phyloP scores from a whole-genome alignment of 306 rosid species.

The Ammopiptanthus mongolicus region DNA sequence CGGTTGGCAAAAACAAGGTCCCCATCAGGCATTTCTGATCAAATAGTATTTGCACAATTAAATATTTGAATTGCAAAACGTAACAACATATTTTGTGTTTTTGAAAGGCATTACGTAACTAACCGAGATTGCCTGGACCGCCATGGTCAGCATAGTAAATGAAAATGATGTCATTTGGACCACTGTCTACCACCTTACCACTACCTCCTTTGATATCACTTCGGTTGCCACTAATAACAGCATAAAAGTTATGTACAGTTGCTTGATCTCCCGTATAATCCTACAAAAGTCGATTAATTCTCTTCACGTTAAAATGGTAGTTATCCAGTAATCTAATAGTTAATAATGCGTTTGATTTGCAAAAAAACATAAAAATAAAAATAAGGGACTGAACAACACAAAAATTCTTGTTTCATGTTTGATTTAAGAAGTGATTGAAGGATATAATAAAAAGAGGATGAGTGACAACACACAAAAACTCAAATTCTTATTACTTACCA shows the following conservation, averaged over 20 bases:
- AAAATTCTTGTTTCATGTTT: too few relatives aligned
- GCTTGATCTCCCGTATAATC: constrained; percentile 39
- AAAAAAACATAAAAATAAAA: too few relatives aligned
- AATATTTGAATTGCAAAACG: too few relatives aligned
- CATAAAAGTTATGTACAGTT: constrained; percentile 36
- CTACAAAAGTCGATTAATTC: background rate
- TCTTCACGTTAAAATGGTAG: constrained; percentile 10
- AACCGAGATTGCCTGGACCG: constrained; percentile 33
- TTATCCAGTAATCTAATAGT: too few relatives aligned
- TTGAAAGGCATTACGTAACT: background rate
- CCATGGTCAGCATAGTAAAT: constrained; percentile 67
- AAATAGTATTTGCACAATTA: background rate
- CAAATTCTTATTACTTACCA: too few relatives aligned
- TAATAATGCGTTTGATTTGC: too few relatives aligned
- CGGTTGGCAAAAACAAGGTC: constrained; percentile 23
- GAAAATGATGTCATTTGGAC: constrained; percentile 54
- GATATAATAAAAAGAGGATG: too few relatives aligned
- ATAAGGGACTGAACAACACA: too few relatives aligned
- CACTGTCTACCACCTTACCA: constrained; percentile 59
- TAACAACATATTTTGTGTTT: too few relatives aligned
- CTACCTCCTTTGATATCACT: constrained; percentile 55
- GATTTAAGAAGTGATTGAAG: too few relatives aligned
- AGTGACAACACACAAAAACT: too few relatives aligned
- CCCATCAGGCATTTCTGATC: constrained; percentile 41
- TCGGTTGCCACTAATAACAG: constrained; percentile 53